Percentiles rank a stretch among this genome's conserved stretches.
Conservation (phyloP, 2,329 filamentous ascomycete genomes). For the Colletotrichum lentis region DNA sequence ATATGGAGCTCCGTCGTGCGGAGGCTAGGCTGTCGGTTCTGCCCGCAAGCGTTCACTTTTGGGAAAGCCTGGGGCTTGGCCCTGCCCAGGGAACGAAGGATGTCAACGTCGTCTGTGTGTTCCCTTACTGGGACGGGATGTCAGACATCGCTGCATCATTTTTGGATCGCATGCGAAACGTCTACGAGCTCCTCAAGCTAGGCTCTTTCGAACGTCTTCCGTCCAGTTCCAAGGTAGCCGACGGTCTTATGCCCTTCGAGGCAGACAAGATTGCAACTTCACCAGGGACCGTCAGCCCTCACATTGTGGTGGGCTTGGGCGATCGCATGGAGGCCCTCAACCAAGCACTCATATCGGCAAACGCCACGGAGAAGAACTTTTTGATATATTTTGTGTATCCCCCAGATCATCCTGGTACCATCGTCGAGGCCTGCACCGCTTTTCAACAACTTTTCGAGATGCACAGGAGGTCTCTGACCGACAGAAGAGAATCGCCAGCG, state of each 20-base stretch:
- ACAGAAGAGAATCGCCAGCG: conserved; percentile 53
- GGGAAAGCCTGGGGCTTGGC: conserved; percentile 80
- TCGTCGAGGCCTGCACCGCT: conserved; percentile 75
- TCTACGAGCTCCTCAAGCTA: conserved; percentile 78
- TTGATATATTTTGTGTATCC: conserved; percentile 82
- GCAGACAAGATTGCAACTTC: conserved; percentile 51
- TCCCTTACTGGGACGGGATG: conserved; percentile 71
- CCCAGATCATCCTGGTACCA: conserved; percentile 65
- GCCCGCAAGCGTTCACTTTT: conserved; percentile 78
- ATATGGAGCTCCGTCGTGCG: conserved; percentile 75
- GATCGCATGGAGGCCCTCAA: conserved; percentile 60
- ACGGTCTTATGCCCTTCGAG: conserved; percentile 61
- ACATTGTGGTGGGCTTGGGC: conserved; percentile 49
- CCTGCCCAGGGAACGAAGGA: conserved; percentile 77
- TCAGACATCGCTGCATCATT: conserved; percentile 69
- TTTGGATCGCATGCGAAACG: conserved; percentile 71
- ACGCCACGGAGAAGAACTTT: conserved; percentile 64
- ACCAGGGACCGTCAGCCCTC: conserved; percentile 29
- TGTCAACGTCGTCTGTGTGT: conserved; percentile 74
- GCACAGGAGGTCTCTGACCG: conserved; percentile 60
- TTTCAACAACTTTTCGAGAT: conserved; percentile 77
- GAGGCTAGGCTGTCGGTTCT: conserved; percentile 76
- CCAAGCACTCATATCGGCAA: conserved; percentile 54
- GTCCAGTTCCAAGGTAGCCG: conserved; percentile 52
- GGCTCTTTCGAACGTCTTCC: conserved; percentile 68